Evolutionary conservation across 169 alveolate species (phyloP).

Genomic region (Plasmodium ovale): DNA sequence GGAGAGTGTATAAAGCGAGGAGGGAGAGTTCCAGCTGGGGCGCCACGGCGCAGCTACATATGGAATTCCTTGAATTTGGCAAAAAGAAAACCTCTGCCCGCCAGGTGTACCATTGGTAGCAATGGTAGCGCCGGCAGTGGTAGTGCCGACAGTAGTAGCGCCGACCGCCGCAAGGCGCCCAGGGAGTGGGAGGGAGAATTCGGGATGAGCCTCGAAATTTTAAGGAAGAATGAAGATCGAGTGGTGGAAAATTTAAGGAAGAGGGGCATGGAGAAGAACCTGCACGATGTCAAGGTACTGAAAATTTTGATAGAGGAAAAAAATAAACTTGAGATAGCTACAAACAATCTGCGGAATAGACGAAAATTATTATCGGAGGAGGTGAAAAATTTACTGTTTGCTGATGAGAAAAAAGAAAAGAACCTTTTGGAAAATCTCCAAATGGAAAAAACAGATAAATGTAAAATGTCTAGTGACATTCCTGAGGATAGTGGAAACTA

Average conservation of each 20-base stretch:
- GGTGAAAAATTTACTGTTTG: slow-evolving; percentile 25
- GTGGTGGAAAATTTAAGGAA: slow-evolving; percentile 66
- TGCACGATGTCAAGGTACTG: slow-evolving; percentile 11
- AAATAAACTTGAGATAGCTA: slow-evolving; percentile 30
- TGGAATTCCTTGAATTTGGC: background rate
- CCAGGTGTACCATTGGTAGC: background rate
- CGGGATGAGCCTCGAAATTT: slow-evolving; percentile 46
- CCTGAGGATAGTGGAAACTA: background rate
- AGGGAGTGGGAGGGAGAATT: background rate
- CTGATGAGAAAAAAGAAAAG: background rate
- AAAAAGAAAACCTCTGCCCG: slow-evolving; percentile 12
- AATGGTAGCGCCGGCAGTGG: background rate
- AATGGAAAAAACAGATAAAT: background rate
- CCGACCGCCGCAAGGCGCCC: background rate
- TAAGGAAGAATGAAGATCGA: slow-evolving; percentile 38
- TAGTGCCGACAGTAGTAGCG: background rate
- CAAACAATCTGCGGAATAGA: slow-evolving; percentile 64
- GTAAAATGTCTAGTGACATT: background rate
- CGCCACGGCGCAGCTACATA: background rate
- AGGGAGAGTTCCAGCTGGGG: background rate
- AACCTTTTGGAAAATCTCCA: background rate
- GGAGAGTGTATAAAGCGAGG: slow-evolving; percentile 13
- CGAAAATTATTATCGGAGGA: slow-evolving; percentile 64
- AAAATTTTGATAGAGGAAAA: slow-evolving; percentile 47
- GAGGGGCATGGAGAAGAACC: slow-evolving; percentile 52